These are phyloP conservation scores for Rhynchospora pubera DNA, from an alignment of 176 grass and related monocot species.

Conservation along the genomic window DNA sequence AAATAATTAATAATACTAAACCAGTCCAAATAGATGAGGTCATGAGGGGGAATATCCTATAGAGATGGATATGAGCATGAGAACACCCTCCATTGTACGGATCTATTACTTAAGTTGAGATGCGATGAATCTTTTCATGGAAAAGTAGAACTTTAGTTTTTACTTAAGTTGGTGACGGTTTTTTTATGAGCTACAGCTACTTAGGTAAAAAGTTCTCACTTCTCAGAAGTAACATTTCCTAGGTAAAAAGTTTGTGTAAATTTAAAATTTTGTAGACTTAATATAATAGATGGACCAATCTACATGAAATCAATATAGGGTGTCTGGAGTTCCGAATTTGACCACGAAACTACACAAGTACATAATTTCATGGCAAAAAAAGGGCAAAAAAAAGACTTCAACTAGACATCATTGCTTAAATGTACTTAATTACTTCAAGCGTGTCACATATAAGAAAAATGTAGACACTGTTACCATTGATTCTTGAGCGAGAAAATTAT, in stretches of 20 bases:
- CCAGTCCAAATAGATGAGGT: background rate
- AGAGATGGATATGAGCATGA: background rate
- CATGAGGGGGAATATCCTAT: background rate
- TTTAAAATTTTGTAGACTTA: background rate
- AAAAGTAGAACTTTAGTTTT: background rate
- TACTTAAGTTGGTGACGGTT: background rate
- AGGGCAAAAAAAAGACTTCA: too few species aligned
- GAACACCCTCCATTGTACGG: background rate
- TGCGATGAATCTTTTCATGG: background rate
- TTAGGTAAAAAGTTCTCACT: background rate
- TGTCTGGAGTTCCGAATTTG: background rate
- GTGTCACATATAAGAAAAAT: too few species aligned
- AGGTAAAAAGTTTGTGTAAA: background rate
- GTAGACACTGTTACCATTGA: too few species aligned
- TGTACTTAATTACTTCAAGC: too few species aligned
- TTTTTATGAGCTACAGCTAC: background rate
- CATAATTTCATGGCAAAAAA: too few species aligned
- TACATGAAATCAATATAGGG: background rate
- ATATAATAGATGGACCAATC: background rate
- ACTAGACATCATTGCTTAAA: too few species aligned
- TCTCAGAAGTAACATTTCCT: conserved; percentile 3
- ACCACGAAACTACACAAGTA: background rate
- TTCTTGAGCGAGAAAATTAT: too few species aligned
- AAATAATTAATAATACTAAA: too few species aligned
- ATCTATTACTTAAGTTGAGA: too few species aligned